Base-by-base conservation (phyloP, 1,284 basidiomycete genomes). In the Melampsora abietis-canadensis region DNA sequence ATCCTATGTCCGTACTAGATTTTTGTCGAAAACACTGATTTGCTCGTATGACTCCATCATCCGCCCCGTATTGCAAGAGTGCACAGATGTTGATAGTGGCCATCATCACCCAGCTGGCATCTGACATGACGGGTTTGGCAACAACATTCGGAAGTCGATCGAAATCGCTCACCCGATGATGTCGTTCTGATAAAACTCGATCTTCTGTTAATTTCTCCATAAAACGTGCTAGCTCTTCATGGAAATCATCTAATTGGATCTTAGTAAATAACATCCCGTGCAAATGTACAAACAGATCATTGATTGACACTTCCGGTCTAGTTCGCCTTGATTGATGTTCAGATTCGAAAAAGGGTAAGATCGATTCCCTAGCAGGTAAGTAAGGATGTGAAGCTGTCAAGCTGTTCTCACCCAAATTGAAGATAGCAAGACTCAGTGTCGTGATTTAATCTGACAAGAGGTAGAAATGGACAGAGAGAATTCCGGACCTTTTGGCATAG, bases 251-350 rank as follows among this genome's bases (percentile, higher is more conserved):
- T 24, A 98, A 87, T 78, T 95, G 88, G 77, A 96, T 91, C 77
- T 90, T 90, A 12, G 94, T 97, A 83, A 97, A 95, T 1, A 98
- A 85, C 90, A 96, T 92, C 31, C 94, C 94, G 77, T 98, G 95
- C 1, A 98, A 84, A 47, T 93, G 87, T 14, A 97, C 87, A 77
- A 98, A 98, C 1, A 96, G 86, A 61, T 95, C 93, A 3, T 89
- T 84, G 0, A 88, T 87, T 0, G 85, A 85, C 2, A 92, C 89
- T 78, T 95, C 92, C 0, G 92, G 77, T n/a, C 78, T 78, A 19
- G 79, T 68, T 12, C 83, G 80, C 12, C 78, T 89, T 12, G 86
- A 84, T 64, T 88, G 85, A 66, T 73, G 69, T 44, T 73, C 69
- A 59, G 61, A 51, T 31, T 92, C 91, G 87, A 95, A 98, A 27